Evolutionary conservation across 108 stramenopile genomes (phyloP).

Genomic region (Nitzschia sp.): DNA sequence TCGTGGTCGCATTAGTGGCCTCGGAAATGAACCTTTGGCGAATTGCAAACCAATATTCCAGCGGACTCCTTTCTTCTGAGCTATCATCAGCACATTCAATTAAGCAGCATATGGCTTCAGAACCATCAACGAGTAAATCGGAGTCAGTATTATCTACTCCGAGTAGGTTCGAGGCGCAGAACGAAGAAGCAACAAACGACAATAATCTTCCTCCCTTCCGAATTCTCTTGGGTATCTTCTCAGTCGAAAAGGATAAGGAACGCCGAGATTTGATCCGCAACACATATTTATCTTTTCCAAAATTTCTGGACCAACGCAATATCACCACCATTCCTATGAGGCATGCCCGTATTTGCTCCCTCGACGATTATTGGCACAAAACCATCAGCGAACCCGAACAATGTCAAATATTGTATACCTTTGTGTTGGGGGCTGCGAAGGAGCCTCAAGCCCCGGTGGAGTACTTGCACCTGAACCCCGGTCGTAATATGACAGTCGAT

Average conservation of each 20-base stretch:
- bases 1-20: no score
- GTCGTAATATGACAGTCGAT: background rate
- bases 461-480: background rate
- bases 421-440: conserved; percentile 33
- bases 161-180: no score
- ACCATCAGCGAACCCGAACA: background rate
- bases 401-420: conserved; percentile 37
- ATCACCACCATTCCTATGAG: background rate
- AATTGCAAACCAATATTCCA: no score
- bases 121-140: no score
- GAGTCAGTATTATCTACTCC: no score
- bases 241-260: background rate
- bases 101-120: no score
- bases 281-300: conserved; percentile 9
- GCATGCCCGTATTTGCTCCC: conserved; percentile 5
- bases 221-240: conserved; percentile 12
- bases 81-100: no score
- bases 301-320: background rate
- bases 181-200: no score
- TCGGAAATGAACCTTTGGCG: no score
- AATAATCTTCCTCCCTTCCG: conserved; percentile 6
- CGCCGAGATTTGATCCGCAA: conserved; percentile 14
- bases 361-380: background rate
- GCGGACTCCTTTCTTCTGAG: no score
- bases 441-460: conserved; percentile 17